Conservation (phyloP, 306 rosid genomes). For the Fagus sylvatica region DNA sequence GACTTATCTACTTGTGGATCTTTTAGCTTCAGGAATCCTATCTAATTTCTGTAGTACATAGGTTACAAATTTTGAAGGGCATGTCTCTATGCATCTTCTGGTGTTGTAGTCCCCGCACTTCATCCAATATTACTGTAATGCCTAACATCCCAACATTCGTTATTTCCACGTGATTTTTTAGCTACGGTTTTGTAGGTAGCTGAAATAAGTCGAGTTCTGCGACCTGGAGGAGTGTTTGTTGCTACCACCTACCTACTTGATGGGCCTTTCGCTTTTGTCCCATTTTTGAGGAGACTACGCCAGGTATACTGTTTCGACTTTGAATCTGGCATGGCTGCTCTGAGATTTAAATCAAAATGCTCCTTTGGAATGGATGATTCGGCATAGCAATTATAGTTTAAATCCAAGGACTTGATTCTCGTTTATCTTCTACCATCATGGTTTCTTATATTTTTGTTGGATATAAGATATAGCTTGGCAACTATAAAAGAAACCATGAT, state of each 20-base stretch:
- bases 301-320: slow-evolving; percentile 50
- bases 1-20: not conserved
- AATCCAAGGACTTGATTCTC: slow-evolving; percentile 14
- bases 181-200: slow-evolving; percentile 61
- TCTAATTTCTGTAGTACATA: not conserved
- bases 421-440: slow-evolving; percentile 4
- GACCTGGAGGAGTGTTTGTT: slow-evolving; percentile 93
- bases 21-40: not conserved
- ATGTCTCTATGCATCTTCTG: too few species aligned
- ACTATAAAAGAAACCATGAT: not conserved
- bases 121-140: not conserved
- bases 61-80: too few species aligned
- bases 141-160: not conserved
- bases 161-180: slow-evolving; percentile 9
- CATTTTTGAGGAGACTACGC: slow-evolving; percentile 47
- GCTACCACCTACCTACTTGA: slow-evolving; percentile 77
- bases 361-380: slow-evolving; percentile 9
- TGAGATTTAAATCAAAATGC: not conserved
- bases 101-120: not conserved
- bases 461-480: not conserved
- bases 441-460: not conserved
- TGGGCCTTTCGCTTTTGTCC: slow-evolving; percentile 58
- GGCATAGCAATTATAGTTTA: not conserved
- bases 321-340: not conserved
- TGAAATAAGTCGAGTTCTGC: slow-evolving; percentile 78